These are phyloP conservation scores for Chondrus crispus DNA, from an alignment of 23 red algal species.

Conservation along the genomic window DNA sequence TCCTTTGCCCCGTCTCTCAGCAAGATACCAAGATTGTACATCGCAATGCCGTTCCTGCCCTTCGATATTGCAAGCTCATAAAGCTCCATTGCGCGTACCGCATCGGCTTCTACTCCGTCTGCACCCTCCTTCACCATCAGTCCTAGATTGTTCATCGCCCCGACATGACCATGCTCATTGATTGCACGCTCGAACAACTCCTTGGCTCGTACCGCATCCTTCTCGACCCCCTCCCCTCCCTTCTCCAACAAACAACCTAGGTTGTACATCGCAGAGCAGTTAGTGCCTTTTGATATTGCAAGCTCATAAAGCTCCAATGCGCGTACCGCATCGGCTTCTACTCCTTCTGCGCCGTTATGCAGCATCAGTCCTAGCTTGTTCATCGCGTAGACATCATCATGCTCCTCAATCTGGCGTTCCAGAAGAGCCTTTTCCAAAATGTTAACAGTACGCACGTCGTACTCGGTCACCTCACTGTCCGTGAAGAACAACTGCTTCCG, in stretches of 20 bases:
- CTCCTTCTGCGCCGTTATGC: neutral
- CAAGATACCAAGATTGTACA: no score
- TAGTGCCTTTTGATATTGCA: neutral
- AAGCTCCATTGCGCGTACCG: no score
- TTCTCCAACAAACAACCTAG: neutral
- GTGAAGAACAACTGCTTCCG: no score
- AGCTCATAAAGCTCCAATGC: neutral
- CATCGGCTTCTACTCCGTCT: no score
- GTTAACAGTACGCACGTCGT: no score
- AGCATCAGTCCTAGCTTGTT: neutral
- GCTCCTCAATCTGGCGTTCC: neutral
- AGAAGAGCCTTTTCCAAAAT: no score
- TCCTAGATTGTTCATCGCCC: neutral
- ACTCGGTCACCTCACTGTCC: no score
- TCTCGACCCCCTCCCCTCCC: neutral
- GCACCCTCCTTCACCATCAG: no score
- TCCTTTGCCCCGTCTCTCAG: no score
- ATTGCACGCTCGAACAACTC: constrained; percentile 1
- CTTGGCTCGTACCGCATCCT: neutral
- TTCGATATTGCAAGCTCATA: no score
- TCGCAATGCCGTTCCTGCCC: no score
- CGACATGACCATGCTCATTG: neutral
- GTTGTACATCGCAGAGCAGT: neutral
- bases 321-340: neutral
- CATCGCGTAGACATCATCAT: neutral